phyloP scores from a whole-genome alignment of 2,329 filamentous ascomycete species.

The Aspergillus fumigatus region DNA sequence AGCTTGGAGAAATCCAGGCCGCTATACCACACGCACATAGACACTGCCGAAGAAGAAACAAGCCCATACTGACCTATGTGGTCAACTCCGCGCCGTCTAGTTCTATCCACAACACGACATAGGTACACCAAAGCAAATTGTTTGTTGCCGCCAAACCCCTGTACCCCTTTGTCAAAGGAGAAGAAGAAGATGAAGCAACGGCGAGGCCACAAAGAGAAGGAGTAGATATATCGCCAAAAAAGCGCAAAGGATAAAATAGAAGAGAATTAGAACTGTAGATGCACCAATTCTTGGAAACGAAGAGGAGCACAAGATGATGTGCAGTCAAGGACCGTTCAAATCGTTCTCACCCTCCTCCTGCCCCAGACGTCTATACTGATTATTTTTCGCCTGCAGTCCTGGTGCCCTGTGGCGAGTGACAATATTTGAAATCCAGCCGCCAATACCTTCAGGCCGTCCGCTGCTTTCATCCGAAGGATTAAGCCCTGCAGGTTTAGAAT shows the following conservation, averaged over 20 bases:
- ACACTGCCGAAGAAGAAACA: background rate
- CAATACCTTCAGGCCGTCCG: constrained; percentile 52
- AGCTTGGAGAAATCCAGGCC: background rate
- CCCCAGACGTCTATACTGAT: constrained; percentile 43
- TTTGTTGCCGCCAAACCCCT: background rate
- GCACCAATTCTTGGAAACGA: background rate
- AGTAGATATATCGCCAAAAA: constrained; percentile 1
- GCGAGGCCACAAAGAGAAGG: background rate
- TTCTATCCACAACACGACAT: background rate
- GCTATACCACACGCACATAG: background rate
- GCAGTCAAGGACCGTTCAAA: background rate
- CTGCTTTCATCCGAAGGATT: constrained; percentile 30
- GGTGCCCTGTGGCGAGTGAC: constrained; percentile 49
- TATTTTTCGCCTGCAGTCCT: constrained; percentile 35
- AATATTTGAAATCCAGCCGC: constrained; percentile 66
- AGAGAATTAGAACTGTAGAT: background rate
- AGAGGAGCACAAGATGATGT: background rate
- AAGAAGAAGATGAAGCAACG: background rate
- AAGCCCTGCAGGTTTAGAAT: constrained; percentile 45
- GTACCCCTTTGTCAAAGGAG: background rate
- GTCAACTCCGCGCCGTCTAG: background rate
- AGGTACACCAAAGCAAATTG: background rate
- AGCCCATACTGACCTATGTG: background rate
- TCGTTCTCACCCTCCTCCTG: constrained; percentile 41
- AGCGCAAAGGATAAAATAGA: constrained; percentile 4